Percentiles rank a stretch among this genome's conserved stretches.
Conservation (phyloP, 441 rosid genomes). For the Metrosideros polymorpha region DNA sequence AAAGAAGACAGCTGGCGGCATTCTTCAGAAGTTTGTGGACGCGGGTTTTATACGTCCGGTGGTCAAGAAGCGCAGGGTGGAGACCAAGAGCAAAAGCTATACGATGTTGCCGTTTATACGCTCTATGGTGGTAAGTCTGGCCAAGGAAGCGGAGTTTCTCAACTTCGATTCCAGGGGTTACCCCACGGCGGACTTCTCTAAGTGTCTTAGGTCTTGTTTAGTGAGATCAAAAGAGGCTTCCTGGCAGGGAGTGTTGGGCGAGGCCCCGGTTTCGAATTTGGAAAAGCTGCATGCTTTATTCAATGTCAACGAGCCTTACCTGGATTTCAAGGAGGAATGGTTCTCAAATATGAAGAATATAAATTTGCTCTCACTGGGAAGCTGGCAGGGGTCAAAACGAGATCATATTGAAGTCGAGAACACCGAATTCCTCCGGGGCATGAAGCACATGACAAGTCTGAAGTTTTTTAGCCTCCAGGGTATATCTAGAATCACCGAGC, state of each 20-base stretch:
- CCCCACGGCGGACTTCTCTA: background rate
- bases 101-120: conserved; percentile 36
- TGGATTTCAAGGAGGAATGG: conserved; percentile 24
- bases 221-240: conserved; percentile 8
- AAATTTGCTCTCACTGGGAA: conserved; percentile 34
- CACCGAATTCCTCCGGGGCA: conserved; percentile 25
- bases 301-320: conserved; percentile 33
- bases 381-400: conserved; percentile 28
- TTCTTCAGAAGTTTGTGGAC: conserved; percentile 4
- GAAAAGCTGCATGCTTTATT: conserved; percentile 12
- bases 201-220: conserved; percentile 14
- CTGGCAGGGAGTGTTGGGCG: background rate
- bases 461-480: conserved; percentile 49
- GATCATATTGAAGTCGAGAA: conserved; percentile 43
- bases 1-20: background rate
- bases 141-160: conserved; percentile 8
- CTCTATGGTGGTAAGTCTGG: conserved; percentile 26
- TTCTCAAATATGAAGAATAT: conserved; percentile 16
- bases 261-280: background rate
- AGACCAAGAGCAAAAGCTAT: background rate
- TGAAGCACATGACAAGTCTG: conserved; percentile 23
- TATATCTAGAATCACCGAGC: conserved; percentile 36
- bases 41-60: conserved; percentile 21
- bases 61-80: background rate
- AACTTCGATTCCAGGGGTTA: conserved; percentile 5